phyloP scores from a whole-genome alignment of 2,329 filamentous ascomycete genomes.

The Septoria petroselini region DNA sequence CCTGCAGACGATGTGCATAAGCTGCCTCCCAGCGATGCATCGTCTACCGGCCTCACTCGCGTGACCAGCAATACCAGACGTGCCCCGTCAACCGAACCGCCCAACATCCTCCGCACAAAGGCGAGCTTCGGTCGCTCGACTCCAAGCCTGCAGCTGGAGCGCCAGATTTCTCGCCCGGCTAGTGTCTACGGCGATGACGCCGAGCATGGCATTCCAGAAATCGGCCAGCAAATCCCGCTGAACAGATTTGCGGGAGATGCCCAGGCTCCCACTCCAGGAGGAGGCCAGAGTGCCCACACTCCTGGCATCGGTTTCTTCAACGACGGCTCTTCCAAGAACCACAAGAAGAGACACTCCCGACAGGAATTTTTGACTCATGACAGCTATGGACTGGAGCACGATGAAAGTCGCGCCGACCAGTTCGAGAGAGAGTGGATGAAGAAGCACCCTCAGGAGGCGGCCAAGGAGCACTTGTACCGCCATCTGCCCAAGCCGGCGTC shows the following conservation, averaged over 20 bases:
- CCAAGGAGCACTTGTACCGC: slow-evolving; percentile 70
- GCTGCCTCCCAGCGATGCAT: slow-evolving; percentile 26
- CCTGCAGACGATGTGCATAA: slow-evolving; percentile 51
- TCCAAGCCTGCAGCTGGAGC: slow-evolving; percentile 41
- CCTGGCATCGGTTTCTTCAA: slow-evolving; percentile 54
- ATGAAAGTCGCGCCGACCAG: slow-evolving; percentile 69
- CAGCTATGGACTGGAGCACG: slow-evolving; percentile 90
- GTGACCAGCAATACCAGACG: slow-evolving; percentile 30
- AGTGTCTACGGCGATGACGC: slow-evolving; percentile 56
- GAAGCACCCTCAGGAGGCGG: slow-evolving; percentile 79
- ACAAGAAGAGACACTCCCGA: slow-evolving; percentile 68
- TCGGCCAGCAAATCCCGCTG: slow-evolving; percentile 91
- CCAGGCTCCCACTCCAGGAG: slow-evolving; percentile 83
- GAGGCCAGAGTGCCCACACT: slow-evolving; percentile 44
- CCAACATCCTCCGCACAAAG: slow-evolving; percentile 57
- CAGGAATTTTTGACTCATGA: slow-evolving; percentile 74
- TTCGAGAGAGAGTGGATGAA: slow-evolving; percentile 90
- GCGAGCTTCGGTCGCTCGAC: slow-evolving; percentile 53
- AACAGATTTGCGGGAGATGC: slow-evolving; percentile 89
- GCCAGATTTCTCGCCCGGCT: slow-evolving; percentile 51
- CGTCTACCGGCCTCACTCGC: slow-evolving; percentile 26
- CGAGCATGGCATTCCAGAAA: slow-evolving; percentile 86
- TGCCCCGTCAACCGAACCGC: slow-evolving; percentile 45
- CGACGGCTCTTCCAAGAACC: slow-evolving; percentile 55
- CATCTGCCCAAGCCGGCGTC: slow-evolving; percentile 68